These are phyloP conservation scores for Platanthera zijinensis DNA, from an alignment of 106 monocot genomes.

Conservation along the genomic window DNA sequence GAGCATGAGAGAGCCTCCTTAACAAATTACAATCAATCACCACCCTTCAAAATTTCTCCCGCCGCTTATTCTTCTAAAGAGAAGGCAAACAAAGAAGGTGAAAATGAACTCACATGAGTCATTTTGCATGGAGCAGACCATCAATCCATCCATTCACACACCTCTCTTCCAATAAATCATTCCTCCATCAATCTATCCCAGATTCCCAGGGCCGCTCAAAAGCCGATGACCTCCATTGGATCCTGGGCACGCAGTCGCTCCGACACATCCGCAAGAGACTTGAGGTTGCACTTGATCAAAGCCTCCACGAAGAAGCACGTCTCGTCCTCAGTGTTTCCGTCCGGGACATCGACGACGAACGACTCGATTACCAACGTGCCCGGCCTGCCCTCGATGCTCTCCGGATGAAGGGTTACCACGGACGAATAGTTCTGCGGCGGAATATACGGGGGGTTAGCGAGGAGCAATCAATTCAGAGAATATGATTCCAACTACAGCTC, in stretches of 20 bases:
- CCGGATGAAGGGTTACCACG: slow-evolving; percentile 41
- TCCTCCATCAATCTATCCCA: neutral
- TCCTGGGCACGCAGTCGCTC: slow-evolving; percentile 29
- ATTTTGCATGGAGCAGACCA: neutral
- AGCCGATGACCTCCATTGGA: slow-evolving; percentile 13
- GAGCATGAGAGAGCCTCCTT: neutral
- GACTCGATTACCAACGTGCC: slow-evolving; percentile 67
- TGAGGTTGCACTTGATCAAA: slow-evolving; percentile 65
- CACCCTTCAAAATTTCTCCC: neutral
- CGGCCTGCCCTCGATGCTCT: slow-evolving; percentile 44
- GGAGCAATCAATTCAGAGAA: neutral
- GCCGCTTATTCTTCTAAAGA: neutral
- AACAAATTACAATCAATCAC: neutral
- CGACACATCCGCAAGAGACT: slow-evolving; percentile 39
- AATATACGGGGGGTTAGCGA: neutral
- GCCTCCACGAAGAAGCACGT: slow-evolving; percentile 56
- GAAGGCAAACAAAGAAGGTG: neutral
- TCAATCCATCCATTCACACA: neutral
- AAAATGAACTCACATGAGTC: neutral
- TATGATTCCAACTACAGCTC: neutral
- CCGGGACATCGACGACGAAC: slow-evolving; percentile 58
- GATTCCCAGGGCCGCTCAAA: too few species aligned
- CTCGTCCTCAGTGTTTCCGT: slow-evolving; percentile 72
- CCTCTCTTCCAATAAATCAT: neutral
- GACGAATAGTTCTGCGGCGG: slow-evolving; percentile 57